Evolutionary conservation across 257 asterid species (phyloP).

Genomic region (Scutellaria minor): DNA sequence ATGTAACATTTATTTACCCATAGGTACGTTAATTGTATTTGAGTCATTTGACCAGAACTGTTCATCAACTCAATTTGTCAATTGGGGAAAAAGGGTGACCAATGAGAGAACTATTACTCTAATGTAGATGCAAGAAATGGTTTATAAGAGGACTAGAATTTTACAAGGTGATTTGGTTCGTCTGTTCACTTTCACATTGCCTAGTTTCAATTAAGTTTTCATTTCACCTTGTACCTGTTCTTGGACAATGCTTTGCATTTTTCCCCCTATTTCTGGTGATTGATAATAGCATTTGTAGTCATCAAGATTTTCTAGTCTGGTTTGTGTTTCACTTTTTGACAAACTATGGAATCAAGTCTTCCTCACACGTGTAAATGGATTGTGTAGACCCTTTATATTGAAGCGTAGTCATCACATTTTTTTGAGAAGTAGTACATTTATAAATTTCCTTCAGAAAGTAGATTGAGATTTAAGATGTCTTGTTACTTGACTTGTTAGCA

Average conservation of each 20-base stretch:
- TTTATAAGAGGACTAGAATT: neutral
- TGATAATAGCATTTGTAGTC: neutral
- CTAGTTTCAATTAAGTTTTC: neutral
- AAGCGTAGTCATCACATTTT: slow-evolving; percentile 21
- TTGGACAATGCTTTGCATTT: neutral
- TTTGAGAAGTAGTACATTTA: slow-evolving; percentile 17
- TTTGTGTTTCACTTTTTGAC: neutral
- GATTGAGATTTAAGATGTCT: slow-evolving; percentile 19
- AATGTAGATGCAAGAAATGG: neutral
- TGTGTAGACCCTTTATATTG: neutral
- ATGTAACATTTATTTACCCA: neutral
- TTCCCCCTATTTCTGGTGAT: neutral
- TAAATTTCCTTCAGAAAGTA: neutral
- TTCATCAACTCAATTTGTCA: neutral
- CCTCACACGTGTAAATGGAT: slow-evolving; percentile 14
- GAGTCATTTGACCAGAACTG: too few relatives aligned
- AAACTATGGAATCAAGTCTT: slow-evolving; percentile 2
- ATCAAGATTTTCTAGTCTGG: neutral
- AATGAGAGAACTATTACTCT: neutral
- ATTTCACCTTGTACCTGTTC: too few relatives aligned
- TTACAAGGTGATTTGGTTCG: neutral
- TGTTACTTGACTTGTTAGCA: neutral
- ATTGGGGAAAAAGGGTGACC: neutral
- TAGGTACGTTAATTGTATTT: neutral
- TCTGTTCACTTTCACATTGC: neutral